phyloP scores from a whole-genome alignment of 1,284 basidiomycete species.

The Tremellales sp. region DNA sequence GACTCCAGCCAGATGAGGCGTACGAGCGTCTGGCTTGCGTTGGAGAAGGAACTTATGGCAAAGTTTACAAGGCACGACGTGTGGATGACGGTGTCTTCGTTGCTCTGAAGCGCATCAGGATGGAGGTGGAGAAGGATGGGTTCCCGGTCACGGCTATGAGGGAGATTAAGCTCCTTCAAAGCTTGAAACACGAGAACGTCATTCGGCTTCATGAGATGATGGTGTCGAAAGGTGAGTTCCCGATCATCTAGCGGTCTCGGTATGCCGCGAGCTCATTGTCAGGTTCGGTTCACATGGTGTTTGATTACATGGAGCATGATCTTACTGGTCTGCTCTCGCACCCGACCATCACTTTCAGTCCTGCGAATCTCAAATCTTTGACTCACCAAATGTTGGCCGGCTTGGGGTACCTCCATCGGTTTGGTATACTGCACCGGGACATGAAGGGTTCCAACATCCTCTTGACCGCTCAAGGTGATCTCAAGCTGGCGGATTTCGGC shows the following conservation, averaged over 20 bases:
- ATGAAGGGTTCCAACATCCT: slow-evolving; percentile 98
- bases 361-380: slow-evolving; percentile 89
- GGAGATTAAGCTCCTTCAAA: slow-evolving; percentile 96
- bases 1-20: slow-evolving; percentile 47
- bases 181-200: slow-evolving; percentile 82
- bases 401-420: slow-evolving; percentile 88
- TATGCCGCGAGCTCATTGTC: slow-evolving; percentile 5
- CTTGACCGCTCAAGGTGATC: slow-evolving; percentile 84
- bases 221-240: slow-evolving; percentile 78
- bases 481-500: slow-evolving; percentile 97
- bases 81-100: slow-evolving; percentile 69
- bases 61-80: slow-evolving; percentile 96
- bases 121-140: slow-evolving; percentile 96
- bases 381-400: slow-evolving; percentile 92
- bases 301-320: slow-evolving; percentile 99
- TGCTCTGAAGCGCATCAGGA: slow-evolving; percentile 93
- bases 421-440: slow-evolving; percentile 94
- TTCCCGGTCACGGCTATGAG: slow-evolving; percentile 99
- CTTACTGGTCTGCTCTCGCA: slow-evolving; percentile 92
- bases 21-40: slow-evolving; percentile 91
- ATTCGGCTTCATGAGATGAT: slow-evolving; percentile 94
- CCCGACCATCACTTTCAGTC: slow-evolving; percentile 74
- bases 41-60: slow-evolving; percentile 97
- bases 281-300: slow-evolving; percentile 98
- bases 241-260: not conserved